Evolutionary conservation across 768 basidiomycete species (phyloP).

Genomic region (Lanmaoa rubissima): DNA sequence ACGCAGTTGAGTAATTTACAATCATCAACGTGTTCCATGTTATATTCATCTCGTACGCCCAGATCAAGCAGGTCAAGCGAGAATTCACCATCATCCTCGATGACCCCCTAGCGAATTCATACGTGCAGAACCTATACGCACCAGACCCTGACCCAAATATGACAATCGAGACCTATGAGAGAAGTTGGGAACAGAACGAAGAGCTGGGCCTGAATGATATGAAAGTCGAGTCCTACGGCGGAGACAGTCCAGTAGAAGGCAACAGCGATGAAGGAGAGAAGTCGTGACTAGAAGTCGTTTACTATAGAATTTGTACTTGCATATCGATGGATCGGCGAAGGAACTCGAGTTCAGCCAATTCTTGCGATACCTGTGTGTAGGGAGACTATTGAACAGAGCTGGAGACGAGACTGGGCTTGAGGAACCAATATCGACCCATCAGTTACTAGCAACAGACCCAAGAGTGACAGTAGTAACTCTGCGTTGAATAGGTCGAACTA

Average conservation of each 20-base stretch:
- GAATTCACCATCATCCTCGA: conserved; percentile 94
- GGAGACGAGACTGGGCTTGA: no score
- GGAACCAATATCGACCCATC: no score
- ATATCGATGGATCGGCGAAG: background rate
- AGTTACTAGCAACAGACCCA: no score
- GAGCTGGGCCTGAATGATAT: conserved; percentile 92
- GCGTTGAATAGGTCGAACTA: no score
- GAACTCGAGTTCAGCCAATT: background rate
- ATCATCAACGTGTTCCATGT: background rate
- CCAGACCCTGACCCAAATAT: conserved; percentile 97
- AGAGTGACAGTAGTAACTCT: no score
- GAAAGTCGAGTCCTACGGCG: conserved; percentile 55
- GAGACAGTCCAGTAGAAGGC: conserved; percentile 7
- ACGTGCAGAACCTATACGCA: conserved; percentile 95
- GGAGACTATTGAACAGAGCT: no score
- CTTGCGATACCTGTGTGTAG: background rate
- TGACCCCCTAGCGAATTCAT: conserved; percentile 93
- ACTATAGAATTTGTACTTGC: background rate
- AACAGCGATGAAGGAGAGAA: background rate
- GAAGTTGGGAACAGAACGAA: conserved; percentile 90
- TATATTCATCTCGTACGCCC: background rate
- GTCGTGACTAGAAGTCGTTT: conserved; percentile 1
- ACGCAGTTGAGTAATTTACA: conserved; percentile 50
- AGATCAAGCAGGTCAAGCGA: conserved; percentile 76
- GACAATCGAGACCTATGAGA: conserved; percentile 76